These are phyloP conservation scores for Babesia bigemina DNA, from an alignment of 169 alveolate genomes.

Conservation along the genomic window DNA sequence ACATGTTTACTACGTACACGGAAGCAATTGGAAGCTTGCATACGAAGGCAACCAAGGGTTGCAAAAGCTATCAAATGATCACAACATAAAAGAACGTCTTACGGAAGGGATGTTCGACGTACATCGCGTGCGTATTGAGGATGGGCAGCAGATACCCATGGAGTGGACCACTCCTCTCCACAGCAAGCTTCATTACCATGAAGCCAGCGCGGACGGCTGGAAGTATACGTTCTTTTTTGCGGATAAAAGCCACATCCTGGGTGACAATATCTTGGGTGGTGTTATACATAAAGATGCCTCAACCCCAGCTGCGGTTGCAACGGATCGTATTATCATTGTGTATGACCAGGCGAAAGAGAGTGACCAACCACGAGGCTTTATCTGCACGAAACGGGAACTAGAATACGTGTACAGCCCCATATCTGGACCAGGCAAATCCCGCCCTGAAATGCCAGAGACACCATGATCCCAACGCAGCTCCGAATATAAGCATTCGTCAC, in stretches of 20 bases:
- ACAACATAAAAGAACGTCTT: background rate
- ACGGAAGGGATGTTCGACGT: background rate
- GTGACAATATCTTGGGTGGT: background rate
- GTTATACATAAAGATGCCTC: background rate
- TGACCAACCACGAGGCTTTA: background rate
- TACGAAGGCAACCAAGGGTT: constrained; percentile 3
- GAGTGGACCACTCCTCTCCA: background rate
- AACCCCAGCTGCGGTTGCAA: background rate
- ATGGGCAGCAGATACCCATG: constrained; percentile 1
- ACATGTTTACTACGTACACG: constrained; percentile 4
- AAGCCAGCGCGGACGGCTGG: constrained; percentile 13
- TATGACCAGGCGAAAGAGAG: background rate
- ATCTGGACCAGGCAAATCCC: too few relatives aligned
- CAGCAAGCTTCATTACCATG: background rate
- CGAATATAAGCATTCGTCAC: too few relatives aligned
- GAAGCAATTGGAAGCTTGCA: background rate
- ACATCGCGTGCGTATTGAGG: background rate
- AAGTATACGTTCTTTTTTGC: constrained; percentile 9
- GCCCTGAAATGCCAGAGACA: too few relatives aligned
- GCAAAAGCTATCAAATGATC: background rate
- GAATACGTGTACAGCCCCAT: background rate
- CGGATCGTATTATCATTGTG: constrained; percentile 6
- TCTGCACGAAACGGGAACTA: constrained; percentile 6
- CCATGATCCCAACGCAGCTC: too few relatives aligned
- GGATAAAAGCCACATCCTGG: constrained; percentile 11